Evolutionary conservation across 345 rosid species (phyloP).

Genomic region (Turritis glabra): DNA sequence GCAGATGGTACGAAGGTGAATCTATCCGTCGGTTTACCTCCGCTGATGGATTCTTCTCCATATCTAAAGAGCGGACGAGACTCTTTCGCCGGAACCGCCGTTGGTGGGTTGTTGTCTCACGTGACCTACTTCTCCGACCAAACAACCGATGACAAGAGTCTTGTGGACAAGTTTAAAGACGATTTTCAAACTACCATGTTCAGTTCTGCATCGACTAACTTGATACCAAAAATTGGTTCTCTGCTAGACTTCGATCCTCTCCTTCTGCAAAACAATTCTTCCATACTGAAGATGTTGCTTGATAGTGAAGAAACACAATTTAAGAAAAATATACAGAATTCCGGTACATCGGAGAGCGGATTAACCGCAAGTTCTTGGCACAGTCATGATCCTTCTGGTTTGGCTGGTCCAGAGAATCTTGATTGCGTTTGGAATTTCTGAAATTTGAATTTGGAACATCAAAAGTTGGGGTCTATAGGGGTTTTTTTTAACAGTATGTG

Average conservation of each 20-base stretch:
- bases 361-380: slow-evolving; percentile 33
- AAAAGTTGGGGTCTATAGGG: slow-evolving; percentile 3
- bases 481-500: not conserved
- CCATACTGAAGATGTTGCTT: slow-evolving; percentile 49
- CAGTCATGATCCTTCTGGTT: slow-evolving; percentile 7
- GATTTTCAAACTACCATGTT: slow-evolving; percentile 19
- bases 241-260: slow-evolving; percentile 38
- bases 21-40: slow-evolving; percentile 52
- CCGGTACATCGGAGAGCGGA: slow-evolving; percentile 27
- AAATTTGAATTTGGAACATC: slow-evolving; percentile 7
- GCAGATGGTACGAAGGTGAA: slow-evolving; percentile 50
- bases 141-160: slow-evolving; percentile 34
- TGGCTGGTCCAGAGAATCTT: slow-evolving; percentile 37
- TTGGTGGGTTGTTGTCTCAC: slow-evolving; percentile 36
- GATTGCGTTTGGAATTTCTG: slow-evolving; percentile 52
- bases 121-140: slow-evolving; percentile 83
- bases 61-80: slow-evolving; percentile 25
- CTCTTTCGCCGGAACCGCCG: not conserved
- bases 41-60: slow-evolving; percentile 54
- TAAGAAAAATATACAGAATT: slow-evolving; percentile 26
- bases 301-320: slow-evolving; percentile 33
- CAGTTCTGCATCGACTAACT: slow-evolving; percentile 43
- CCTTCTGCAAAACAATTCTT: slow-evolving; percentile 46
- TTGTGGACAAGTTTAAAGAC: slow-evolving; percentile 36
- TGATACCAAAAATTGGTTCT: slow-evolving; percentile 37